Evolutionary conservation across 306 rosid species (phyloP).

Genomic region (Mucuna pruriens): DNA sequence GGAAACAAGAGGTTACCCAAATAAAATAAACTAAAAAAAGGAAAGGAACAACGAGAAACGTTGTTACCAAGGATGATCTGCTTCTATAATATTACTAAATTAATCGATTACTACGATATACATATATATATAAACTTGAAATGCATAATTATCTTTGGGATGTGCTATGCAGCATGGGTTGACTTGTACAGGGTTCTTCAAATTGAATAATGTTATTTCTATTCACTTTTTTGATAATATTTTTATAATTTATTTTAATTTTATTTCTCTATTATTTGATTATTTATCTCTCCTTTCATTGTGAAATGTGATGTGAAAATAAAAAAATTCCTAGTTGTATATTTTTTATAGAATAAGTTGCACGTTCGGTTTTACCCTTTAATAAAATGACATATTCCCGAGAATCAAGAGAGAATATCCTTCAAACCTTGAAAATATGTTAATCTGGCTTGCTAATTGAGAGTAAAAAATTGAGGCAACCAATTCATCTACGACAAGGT

Average conservation of each 20-base stretch:
- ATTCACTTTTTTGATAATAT: not conserved
- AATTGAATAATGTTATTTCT: not conserved
- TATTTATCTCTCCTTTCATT: not conserved
- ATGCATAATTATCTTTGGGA: constrained; percentile 29
- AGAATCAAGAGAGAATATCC: not conserved
- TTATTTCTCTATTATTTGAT: not conserved
- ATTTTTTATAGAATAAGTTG: too few relatives aligned
- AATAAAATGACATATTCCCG: not conserved
- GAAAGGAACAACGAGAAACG: not conserved
- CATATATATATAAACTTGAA: too few relatives aligned
- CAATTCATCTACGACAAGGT: not conserved
- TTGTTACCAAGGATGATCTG: constrained; percentile 27
- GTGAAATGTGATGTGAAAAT: not conserved
- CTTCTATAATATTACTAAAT: not conserved
- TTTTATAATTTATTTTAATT: not conserved
- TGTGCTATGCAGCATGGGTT: not conserved
- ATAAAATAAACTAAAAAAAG: not conserved
- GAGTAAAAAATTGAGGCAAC: not conserved
- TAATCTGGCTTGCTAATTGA: not conserved
- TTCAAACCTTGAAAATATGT: not conserved
- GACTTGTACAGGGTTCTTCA: not conserved
- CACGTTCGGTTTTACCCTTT: not conserved
- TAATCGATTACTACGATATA: not conserved
- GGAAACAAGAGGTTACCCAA: not conserved
- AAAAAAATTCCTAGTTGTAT: too few relatives aligned